Evolutionary conservation across 495 filamentous ascomycete genomes (phyloP), one percentile per base, ranked within the genome.

Genomic region (Penicillium ucsense): DNA sequence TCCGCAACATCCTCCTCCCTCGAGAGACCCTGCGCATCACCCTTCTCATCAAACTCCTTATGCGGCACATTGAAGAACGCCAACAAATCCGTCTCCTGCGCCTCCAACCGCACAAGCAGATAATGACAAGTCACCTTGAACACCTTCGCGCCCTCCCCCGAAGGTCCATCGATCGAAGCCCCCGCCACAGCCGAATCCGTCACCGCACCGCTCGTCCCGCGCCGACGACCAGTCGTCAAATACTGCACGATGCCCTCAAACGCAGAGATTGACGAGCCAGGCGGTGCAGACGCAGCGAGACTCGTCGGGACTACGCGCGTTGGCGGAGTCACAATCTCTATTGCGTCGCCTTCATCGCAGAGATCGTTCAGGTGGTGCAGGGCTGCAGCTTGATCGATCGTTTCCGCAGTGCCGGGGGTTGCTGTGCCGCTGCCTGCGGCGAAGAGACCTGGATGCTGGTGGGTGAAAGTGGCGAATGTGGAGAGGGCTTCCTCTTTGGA

Each of bases 21-120:
- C 63, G 57, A 78, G 61, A 69, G 62, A 30, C 48, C 64, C 35
- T 10, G 56, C 55, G 45, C 37, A 55, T 72, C 61, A 11, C 65
- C 66, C 31, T 49, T 64, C 45, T 64, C 63, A 53, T 70, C 68
- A 50, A 89, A 80, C 43, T 88, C 84, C 20, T 80, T 77, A 63
- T 89, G 83, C 29, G 90, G 92, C 32, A 95, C 84, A 69, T 97
- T 97, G 61, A 95, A 77, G 31, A 87, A 86, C 47, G 94, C 79
- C 29, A 95, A 61, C n/a, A 98, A 59, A 69, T 98, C 92, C 9
- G 92, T 91, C 51, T 67, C 69, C 64, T 94, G 76, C 52, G 78
- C 70, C 65, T 77, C 77, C 29, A 98, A 71, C 31, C 92, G 68
- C 31, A 96, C 70, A 41, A 96, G 68, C 37, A 75, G 44, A 52